Evolutionary conservation across 1,284 basidiomycete genomes (phyloP), one percentile per base, ranked within the genome.

Genomic region (Sanghuangporus weigelae): DNA sequence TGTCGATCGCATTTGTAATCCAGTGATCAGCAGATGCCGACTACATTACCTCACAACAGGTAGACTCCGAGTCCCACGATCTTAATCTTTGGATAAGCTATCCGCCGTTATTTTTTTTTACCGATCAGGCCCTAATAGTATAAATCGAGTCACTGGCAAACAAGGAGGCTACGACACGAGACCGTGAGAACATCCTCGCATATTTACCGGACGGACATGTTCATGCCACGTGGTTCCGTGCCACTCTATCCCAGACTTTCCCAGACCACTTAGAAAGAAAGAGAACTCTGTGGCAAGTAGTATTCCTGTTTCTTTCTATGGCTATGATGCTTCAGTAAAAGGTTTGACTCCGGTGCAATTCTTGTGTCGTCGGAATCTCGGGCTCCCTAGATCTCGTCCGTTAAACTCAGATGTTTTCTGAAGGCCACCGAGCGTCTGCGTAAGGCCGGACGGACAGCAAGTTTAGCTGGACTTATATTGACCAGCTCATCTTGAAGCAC

Each of bases 311-410:
- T 46, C 35, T 55, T 56, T 57, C n/a, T 42, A 59, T 60, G 31
- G 70, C 73, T 36, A 73, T 67, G 77, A 79, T 79, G 77, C 70
- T 69, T 67, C 72, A 78, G 78, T 80, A 80, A 80, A 80, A 79
- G 78, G 77, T 78, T 79, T 75, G 78, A 80, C 69, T 73, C 73
- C 71, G 63, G 62, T 73, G 69, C 44, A 42, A 46, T 46, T 19
- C 64, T 54, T 60, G 56, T 36, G 44, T 51, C 62, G 62, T 63
- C 63, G 58, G 53, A 62, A 61, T 65, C 64, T 67, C 69, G 65
- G 67, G 61, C 61, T 63, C 70, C 67, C 68, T 63, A 39, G 63
- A 70, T 66, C 38, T 72, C 68, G 77, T 79, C 73, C 75, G 75
- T 73, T 69, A 74, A 75, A 77, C 77, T 76, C 73, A 74, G 73